Base-by-base conservation (phyloP, 2,329 filamentous ascomycete species). In the Pseudogymnoascus sp. region DNA sequence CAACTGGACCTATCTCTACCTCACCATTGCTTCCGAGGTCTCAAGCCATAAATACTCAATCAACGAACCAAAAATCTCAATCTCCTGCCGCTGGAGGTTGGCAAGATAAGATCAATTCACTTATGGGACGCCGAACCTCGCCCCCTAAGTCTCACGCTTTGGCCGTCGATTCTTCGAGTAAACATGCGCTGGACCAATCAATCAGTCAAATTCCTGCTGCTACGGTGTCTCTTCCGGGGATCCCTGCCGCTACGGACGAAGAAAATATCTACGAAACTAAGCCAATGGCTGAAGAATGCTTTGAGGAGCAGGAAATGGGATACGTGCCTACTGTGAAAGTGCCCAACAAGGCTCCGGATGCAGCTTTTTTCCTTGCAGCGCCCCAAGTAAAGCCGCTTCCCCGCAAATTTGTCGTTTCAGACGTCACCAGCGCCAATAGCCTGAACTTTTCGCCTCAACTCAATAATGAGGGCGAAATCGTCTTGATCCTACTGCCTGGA, bases 31-130 rank as follows among this genome's bases (percentile, higher is more conserved):
- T 67, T 16, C 41, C 57, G 62, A 64, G 60, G 25, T 68, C 69
- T 16, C 72, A 71, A 57, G 28, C 8, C 51, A 34, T 21, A 21
- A 68, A 78, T 21, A 77, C 80, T 19, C 71, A 75, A 74, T 31
- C 69, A 65, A 67, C 76, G 73, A 64, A 75, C 71, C 71, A 73
- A 69, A 73, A 77, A 68, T 77, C 77, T 14, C 79, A 70, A 34
- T 68, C 67, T 64, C 31, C 67, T 21, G 67, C 28, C n/a, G 60
- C 37, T 36, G 60, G 54, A 37, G 43, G 45, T 39, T 93, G 92
- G 92, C 92, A 96, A 75, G 88, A 90, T 70, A 87, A 87, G 71
- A 92, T 97, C 74, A 92, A 96, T 75, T 87, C 83, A 54, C 82
- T 96, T 51, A 84, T 86, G 69, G 85, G 85, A n/a, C 78, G 79